Evolutionary conservation across 352 stramenopile species (phyloP).

Genomic region (Globisporangium carolinianum): DNA sequence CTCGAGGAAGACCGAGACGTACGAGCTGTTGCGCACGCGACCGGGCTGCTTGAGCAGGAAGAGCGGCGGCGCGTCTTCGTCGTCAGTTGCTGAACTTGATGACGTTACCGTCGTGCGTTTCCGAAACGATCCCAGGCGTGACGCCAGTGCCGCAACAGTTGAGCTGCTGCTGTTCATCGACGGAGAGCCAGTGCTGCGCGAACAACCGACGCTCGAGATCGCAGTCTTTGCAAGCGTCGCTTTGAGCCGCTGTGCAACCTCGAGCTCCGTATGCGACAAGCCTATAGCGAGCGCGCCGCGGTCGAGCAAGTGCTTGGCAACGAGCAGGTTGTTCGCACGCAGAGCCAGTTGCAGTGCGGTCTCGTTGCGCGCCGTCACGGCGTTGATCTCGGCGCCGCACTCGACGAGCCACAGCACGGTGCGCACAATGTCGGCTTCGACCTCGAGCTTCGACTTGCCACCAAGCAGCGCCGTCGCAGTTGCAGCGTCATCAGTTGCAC

Average conservation of each 20-base stretch:
- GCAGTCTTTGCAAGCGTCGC: constrained; percentile 41
- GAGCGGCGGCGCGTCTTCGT: constrained; percentile 30
- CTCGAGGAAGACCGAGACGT: constrained; percentile 78
- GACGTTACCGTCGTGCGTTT: constrained; percentile 5
- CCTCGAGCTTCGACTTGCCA: constrained; percentile 32
- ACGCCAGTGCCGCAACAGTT: constrained; percentile 3
- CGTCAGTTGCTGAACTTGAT: neutral
- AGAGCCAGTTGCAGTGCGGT: constrained; percentile 54
- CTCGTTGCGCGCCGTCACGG: constrained; percentile 32
- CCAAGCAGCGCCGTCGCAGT: constrained; percentile 4
- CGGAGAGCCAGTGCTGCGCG: constrained; percentile 1
- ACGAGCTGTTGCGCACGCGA: constrained; percentile 69
- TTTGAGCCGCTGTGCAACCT: constrained; percentile 46
- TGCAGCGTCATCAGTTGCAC: neutral
- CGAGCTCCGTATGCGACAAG: constrained; percentile 33
- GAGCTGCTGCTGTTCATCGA: constrained; percentile 5
- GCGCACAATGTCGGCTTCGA: constrained; percentile 50
- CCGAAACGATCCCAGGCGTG: constrained; percentile 15
- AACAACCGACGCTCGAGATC: constrained; percentile 54
- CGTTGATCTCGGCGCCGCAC: constrained; percentile 62
- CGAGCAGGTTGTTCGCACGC: constrained; percentile 32
- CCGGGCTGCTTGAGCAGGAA: constrained; percentile 74
- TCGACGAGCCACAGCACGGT: constrained; percentile 70
- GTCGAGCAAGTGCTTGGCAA: constrained; percentile 53
- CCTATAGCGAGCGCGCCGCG: constrained; percentile 35